Base-by-base conservation (phyloP, 306 rosid species). In the Prosopis cineraria region DNA sequence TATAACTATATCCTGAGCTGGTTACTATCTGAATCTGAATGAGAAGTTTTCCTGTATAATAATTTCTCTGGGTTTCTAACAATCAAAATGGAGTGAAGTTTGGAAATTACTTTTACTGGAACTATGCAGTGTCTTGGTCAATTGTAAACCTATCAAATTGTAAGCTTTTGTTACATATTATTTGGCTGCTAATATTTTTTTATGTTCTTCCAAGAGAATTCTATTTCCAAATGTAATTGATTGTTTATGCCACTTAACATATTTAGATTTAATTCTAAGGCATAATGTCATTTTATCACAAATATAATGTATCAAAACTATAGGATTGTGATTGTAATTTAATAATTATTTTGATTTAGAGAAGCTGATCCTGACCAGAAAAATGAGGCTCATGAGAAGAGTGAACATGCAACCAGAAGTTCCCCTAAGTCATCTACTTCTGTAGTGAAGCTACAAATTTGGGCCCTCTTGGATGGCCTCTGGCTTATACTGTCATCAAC, bases 391-490 rank as follows among this genome's bases (percentile, higher is more conserved):
- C 81, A 73, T 80, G 84, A 76, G 52, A 85, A 79, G 73, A 73
- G 71, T 25, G 76, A 74, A 78, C 81, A 59, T 31, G 70, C 72
- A 63, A 66, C 37, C 36, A 86, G 70, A 69, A 76, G 77, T 78
- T 86, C 97, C 80, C 90, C 91, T 14, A 84, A 86, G 84, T 72
- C 85, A 34, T 77, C 87, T 40, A 64, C 88, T 80, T 80, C 76
- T 29, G 77, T 19, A 63, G 81, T 10, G 75, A 95, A 87, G 82
- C 87, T 87, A 85, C 91, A 85, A 55, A 72, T 87, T 43, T 87
- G 94, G 98, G 82, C 93, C 79, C 84, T 91, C 60, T 87, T 95
- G 52, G 98, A 95, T 74, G 98, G 99, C 84, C 56, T 95, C 68
- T 55, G 88, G 91, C 97, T 95, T 58, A 90, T 91, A 82, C 45